phyloP scores from a whole-genome alignment of 1,284 basidiomycete genomes.

The Ganoderma meredithae region DNA sequence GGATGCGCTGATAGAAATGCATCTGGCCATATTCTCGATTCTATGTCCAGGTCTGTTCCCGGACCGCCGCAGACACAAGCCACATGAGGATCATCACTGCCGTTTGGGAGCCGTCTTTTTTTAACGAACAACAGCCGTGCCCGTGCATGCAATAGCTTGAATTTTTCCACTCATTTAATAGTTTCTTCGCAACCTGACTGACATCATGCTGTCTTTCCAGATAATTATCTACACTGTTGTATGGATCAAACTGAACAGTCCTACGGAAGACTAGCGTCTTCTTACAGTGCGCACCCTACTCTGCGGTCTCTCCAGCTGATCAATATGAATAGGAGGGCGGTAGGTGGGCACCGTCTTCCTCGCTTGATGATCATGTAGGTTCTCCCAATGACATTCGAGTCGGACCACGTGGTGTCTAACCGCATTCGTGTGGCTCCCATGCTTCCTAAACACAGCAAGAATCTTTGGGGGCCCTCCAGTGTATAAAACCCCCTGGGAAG shows the following conservation, averaged over 20 bases:
- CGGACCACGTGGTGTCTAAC: conserved; percentile 5
- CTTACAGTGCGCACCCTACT: background rate
- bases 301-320: background rate
- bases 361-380: background rate
- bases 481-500: background rate
- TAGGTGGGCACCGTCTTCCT: background rate
- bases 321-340: background rate
- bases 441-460: background rate
- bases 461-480: too few species aligned
- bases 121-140: background rate
- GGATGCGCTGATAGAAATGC: background rate
- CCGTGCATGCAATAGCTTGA: background rate
- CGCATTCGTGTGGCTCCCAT: background rate
- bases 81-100: conserved; percentile 1
- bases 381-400: background rate
- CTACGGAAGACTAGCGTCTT: background rate
- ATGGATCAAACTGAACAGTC: background rate
- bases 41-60: background rate
- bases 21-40: background rate
- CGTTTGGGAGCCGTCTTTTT: background rate
- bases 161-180: background rate
- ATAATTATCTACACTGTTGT: background rate
- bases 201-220: background rate
- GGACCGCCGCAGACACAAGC: background rate
- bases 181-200: background rate